Evolutionary conservation across 345 rosid species (phyloP).

Genomic region (Euclidium syriacum): DNA sequence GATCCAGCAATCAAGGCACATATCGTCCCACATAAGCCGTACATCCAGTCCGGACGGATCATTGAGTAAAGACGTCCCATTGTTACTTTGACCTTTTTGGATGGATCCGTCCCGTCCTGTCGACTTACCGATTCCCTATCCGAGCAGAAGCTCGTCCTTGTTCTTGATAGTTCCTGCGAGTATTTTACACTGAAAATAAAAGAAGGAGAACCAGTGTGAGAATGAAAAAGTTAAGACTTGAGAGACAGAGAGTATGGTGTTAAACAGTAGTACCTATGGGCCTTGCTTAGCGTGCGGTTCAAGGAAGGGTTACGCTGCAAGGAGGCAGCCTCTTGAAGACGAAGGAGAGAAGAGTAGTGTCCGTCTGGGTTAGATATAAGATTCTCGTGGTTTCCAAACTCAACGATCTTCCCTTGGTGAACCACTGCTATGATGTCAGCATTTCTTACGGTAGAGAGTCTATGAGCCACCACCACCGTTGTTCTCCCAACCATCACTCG

Average conservation of each 20-base stretch:
- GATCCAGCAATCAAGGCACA: constrained; percentile 80
- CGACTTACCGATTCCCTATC: constrained; percentile 67
- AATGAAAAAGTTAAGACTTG: not conserved
- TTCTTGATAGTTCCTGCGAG: constrained; percentile 65
- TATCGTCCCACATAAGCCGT: constrained; percentile 64
- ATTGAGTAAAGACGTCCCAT: constrained; percentile 63
- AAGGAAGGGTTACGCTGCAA: constrained; percentile 58
- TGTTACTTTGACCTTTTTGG: constrained; percentile 43
- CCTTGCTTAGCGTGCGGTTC: constrained; percentile 46
- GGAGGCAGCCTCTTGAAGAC: constrained; percentile 73
- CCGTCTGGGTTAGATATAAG: constrained; percentile 62
- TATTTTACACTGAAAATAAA: constrained; percentile 38
- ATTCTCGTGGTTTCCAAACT: constrained; percentile 85
- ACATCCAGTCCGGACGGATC: constrained; percentile 83
- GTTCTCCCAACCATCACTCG: constrained; percentile 95
- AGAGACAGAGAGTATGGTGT: not conserved
- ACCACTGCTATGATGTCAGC: constrained; percentile 88
- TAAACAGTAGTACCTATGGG: constrained; percentile 50
- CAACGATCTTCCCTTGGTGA: constrained; percentile 72
- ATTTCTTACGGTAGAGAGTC: constrained; percentile 86
- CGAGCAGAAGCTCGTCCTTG: constrained; percentile 69
- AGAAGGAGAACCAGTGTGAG: not conserved
- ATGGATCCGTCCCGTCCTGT: constrained; percentile 39
- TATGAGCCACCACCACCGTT: constrained; percentile 81
- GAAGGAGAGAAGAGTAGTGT: constrained; percentile 65